Conservation (phyloP, 2,329 filamentous ascomycete genomes). For the Monilinia fructigena region DNA sequence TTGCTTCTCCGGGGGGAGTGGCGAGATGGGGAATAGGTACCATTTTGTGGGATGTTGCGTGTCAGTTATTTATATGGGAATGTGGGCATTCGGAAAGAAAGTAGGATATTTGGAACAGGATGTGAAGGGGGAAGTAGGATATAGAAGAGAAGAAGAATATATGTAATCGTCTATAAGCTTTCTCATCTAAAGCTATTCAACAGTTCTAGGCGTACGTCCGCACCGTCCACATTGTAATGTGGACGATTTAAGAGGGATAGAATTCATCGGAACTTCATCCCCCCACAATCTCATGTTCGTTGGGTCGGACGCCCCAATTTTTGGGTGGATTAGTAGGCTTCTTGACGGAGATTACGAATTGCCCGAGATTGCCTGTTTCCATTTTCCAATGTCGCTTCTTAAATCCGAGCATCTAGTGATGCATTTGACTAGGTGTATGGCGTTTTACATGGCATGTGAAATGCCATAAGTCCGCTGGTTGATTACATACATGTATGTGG, state of each 20-base stretch:
- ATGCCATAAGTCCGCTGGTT: neutral
- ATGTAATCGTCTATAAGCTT: neutral
- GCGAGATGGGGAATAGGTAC: conserved; percentile 5
- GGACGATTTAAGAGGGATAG: neutral
- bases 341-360: neutral
- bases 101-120: neutral
- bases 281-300: neutral
- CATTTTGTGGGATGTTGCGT: neutral
- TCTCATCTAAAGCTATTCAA: neutral
- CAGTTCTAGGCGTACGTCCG: neutral
- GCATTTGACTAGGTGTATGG: no score
- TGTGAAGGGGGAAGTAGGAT: neutral
- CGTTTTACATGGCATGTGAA: neutral
- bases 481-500: neutral
- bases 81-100: no score
- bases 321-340: neutral
- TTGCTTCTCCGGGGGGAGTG: conserved; percentile 16
- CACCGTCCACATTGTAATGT: neutral
- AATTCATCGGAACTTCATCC: neutral
- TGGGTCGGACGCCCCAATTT: neutral
- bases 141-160: neutral
- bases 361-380: neutral
- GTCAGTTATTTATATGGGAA: neutral
- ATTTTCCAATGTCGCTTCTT: neutral
- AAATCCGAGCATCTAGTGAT: neutral